Evolutionary conservation across 2,329 filamentous ascomycete genomes (phyloP).

Genomic region (Cladosporium sp.): DNA sequence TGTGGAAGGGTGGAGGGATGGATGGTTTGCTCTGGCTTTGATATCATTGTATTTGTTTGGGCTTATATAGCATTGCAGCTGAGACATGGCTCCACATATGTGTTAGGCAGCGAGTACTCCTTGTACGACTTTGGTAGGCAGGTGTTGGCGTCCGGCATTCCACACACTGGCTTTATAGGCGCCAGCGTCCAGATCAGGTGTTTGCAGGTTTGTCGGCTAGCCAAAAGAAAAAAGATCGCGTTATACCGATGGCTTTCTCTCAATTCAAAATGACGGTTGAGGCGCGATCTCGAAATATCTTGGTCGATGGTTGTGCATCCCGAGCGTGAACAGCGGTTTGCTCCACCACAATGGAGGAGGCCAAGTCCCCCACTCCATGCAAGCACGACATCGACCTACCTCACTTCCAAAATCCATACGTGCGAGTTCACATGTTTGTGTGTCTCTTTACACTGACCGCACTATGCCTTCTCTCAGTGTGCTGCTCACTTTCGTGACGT

Average conservation of each 20-base stretch:
- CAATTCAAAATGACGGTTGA: not conserved
- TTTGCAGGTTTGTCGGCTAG: too few species aligned
- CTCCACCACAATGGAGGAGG: not conserved
- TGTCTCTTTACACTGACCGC: not conserved
- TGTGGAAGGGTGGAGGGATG: too few species aligned
- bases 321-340: not conserved
- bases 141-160: not conserved
- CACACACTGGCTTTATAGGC: not conserved
- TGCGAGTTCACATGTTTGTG: not conserved
- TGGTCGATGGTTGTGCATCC: not conserved
- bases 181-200: too few species aligned
- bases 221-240: not conserved
- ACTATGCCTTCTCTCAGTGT: not conserved
- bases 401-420: not conserved
- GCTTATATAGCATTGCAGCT: not conserved
- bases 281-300: too few species aligned
- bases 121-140: not conserved
- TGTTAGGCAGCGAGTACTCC: not conserved
- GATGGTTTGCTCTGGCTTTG: too few species aligned
- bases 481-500: not conserved
- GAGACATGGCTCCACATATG: not conserved
- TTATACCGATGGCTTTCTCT: too few species aligned
- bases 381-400: slow-evolving; percentile 2
- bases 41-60: too few species aligned
- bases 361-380: not conserved